phyloP scores from a whole-genome alignment of 345 rosid species.

The Citrus maxima region DNA sequence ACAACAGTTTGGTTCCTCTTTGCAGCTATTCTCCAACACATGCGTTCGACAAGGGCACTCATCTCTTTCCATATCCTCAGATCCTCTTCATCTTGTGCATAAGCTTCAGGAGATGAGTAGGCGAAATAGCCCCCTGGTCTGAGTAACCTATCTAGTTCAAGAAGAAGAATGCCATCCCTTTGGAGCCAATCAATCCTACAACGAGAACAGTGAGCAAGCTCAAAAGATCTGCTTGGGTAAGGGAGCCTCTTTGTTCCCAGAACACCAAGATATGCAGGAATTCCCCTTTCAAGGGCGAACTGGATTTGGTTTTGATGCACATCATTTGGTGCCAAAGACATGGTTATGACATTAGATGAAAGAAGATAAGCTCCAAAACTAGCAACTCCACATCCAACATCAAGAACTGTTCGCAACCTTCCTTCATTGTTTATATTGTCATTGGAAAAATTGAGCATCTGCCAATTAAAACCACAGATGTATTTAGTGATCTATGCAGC shows the following conservation, averaged over 20 bases:
- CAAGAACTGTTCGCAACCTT: conserved; percentile 79
- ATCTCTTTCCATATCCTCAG: conserved; percentile 90
- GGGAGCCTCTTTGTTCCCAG: conserved; percentile 94
- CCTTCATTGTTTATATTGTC: conserved; percentile 73
- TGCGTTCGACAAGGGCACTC: conserved; percentile 86
- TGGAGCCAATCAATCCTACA: conserved; percentile 99
- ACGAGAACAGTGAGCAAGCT: conserved; percentile 95
- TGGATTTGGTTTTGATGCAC: conserved; percentile 99
- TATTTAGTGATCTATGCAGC: conserved; percentile 9
- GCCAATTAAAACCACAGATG: conserved; percentile 27
- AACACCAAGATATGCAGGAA: conserved; percentile 98
- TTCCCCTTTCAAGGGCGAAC: conserved; percentile 97
- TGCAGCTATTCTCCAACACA: conserved; percentile 96
- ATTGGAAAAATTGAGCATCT: conserved; percentile 92
- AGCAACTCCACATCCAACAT: conserved; percentile 99
- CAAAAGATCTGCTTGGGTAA: conserved; percentile 98
- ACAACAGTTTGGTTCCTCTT: conserved; percentile 94
- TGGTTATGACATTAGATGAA: conserved; percentile 74
- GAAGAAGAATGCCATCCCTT: conserved; percentile 96
- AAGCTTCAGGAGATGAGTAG: conserved; percentile 98
- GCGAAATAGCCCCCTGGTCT: conserved; percentile 99
- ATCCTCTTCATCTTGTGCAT: conserved; percentile 96
- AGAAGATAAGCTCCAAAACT: conserved; percentile 97
- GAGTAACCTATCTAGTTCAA: conserved; percentile 92
- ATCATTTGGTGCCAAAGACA: conserved; percentile 97